A percentile compares a stretch with the other conserved stretches of the same genome.
Evolutionary conservation across 1,284 basidiomycete species (phyloP).

Genomic region (Cryptococcus floricola): DNA sequence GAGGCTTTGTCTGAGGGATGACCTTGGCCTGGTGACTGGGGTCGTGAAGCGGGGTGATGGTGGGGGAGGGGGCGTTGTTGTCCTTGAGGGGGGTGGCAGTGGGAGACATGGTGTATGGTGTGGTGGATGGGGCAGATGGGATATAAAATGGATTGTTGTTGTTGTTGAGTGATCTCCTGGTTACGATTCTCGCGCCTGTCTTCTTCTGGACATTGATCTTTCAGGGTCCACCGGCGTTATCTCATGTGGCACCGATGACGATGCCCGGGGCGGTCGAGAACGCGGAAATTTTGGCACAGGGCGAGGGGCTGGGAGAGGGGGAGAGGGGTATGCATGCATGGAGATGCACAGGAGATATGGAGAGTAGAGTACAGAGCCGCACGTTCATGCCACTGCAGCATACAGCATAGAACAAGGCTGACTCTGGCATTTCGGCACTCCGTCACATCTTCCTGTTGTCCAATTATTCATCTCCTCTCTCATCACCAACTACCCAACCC

Average conservation of each 20-base stretch:
- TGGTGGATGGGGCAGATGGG: too few relatives aligned
- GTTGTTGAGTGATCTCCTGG: too few relatives aligned
- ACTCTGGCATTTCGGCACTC: not conserved
- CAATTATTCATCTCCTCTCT: not conserved
- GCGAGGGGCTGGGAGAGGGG: not conserved
- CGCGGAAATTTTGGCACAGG: not conserved
- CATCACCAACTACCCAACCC: not conserved
- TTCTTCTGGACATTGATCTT: not conserved
- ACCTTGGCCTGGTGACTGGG: conserved; percentile 70
- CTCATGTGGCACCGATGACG: not conserved
- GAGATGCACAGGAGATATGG: too few relatives aligned
- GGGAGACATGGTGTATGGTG: conserved; percentile 7
- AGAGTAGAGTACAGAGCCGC: too few relatives aligned
- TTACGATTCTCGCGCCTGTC: too few relatives aligned
- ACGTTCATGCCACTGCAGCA: not conserved
- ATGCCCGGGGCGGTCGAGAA: not conserved
- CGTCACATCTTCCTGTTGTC: not conserved
- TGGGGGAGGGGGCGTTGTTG: conserved; percentile 28
- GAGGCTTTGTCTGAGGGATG: conserved; percentile 69
- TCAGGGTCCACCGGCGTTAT: not conserved
- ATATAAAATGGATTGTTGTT: too few relatives aligned
- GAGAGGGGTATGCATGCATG: not conserved
- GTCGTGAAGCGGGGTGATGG: conserved; percentile 73
- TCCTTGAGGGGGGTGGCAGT: conserved; percentile 24
- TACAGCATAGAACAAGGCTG: not conserved